Conservation (phyloP, 371 early-diverging fungal species). For the Mycotypha africana region DNA sequence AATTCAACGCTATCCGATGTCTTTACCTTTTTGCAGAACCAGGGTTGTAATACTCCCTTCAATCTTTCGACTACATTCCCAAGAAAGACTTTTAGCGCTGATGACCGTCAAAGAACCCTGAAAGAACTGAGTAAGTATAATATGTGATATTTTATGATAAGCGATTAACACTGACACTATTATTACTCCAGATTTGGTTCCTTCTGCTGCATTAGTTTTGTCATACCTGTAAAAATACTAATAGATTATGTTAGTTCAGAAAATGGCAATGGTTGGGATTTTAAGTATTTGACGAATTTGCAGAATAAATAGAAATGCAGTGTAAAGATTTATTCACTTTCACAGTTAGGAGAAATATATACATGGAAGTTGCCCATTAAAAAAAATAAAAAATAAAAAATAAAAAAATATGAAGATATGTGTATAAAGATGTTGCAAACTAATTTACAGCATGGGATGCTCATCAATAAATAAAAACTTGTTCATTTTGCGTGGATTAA, state of each 20-base stretch:
- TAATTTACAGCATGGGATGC: slow-evolving; percentile 31
- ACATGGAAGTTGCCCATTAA: no score
- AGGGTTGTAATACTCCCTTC: slow-evolving; percentile 54
- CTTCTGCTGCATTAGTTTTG: slow-evolving; percentile 35
- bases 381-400: no score
- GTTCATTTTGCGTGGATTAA: slow-evolving; percentile 50
- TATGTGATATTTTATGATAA: background rate
- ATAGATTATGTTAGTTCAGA: no score
- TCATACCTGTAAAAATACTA: no score
- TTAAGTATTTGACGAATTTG: no score
- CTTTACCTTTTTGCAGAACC: slow-evolving; percentile 51
- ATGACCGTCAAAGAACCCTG: slow-evolving; percentile 35
- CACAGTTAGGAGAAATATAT: no score
- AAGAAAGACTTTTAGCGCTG: slow-evolving; percentile 44
- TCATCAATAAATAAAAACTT: slow-evolving; percentile 50
- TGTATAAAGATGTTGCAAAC: slow-evolving; percentile 29
- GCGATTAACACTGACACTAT: background rate
- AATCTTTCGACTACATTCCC: slow-evolving; percentile 72
- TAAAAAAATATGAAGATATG: no score
- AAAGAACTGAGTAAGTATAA: slow-evolving; percentile 44
- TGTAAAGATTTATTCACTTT: no score
- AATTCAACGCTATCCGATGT: slow-evolving; percentile 65
- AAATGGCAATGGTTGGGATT: no score
- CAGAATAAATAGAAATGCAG: no score
- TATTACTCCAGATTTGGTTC: slow-evolving; percentile 24